These are phyloP conservation scores for Nicotiana tomentosiformis DNA, from an alignment of 257 asterid genomes.

Conservation along the genomic window DNA sequence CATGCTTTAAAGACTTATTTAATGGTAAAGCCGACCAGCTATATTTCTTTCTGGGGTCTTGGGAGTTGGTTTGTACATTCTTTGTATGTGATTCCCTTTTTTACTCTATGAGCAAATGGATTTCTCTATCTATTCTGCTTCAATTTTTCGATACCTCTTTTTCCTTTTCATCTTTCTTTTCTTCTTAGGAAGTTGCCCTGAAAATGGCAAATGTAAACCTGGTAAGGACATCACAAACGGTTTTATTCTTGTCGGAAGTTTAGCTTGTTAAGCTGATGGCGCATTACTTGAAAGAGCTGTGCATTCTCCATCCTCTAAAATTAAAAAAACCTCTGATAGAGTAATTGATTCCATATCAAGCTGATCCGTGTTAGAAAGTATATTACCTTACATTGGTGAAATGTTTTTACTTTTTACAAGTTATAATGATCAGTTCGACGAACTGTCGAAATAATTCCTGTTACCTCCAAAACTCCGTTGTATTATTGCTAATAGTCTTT, in stretches of 20 bases:
- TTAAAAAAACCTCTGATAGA: neutral
- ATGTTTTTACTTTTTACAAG: neutral
- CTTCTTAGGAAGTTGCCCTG: too few relatives aligned
- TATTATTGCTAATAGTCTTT: neutral
- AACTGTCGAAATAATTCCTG: neutral
- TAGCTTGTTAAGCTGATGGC: neutral
- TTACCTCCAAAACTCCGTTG: neutral
- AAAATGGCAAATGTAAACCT: neutral
- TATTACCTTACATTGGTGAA: neutral
- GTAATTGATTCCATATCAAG: neutral
- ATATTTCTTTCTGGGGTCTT: neutral
- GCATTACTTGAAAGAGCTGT: neutral
- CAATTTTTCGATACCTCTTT: neutral
- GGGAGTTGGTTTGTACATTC: neutral
- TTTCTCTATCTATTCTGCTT: neutral
- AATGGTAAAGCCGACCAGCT: neutral
- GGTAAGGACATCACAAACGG: neutral
- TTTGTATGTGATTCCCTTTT: neutral
- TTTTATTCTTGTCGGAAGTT: neutral
- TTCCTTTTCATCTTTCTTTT: neutral
- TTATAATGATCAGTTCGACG: neutral
- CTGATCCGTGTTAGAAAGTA: neutral
- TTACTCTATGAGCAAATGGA: neutral
- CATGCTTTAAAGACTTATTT: neutral
- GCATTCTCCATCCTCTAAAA: neutral